Conservation (phyloP, 345 rosid species). For the Rhodomyrtus tomentosa region DNA sequence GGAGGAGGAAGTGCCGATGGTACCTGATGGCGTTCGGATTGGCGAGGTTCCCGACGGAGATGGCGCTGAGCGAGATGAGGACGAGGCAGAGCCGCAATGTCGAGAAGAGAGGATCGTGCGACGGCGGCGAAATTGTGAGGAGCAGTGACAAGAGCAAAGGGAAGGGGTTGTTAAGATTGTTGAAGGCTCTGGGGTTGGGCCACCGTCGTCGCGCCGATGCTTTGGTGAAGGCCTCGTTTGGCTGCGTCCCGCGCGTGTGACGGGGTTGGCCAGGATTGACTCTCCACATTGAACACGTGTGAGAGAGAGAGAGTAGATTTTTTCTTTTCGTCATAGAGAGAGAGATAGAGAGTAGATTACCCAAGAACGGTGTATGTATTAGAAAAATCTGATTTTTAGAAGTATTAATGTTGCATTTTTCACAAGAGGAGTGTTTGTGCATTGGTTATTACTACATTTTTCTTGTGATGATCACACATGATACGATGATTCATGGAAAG, state of each 20-base stretch:
- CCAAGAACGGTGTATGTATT: not conserved
- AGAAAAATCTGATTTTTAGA: not conserved
- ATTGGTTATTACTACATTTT: not conserved
- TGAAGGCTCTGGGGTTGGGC: constrained; percentile 9
- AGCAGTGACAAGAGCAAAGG: constrained; percentile 9
- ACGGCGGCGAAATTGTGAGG: constrained; percentile 1
- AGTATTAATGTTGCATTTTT: not conserved
- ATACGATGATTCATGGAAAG: not conserved
- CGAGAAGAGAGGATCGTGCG: not conserved
- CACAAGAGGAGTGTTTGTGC: not conserved
- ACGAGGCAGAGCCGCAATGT: constrained; percentile 23
- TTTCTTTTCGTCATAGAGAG: too few relatives aligned
- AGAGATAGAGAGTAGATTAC: not conserved
- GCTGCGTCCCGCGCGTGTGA: not conserved
- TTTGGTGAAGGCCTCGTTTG: not conserved
- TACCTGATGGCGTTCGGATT: constrained; percentile 32
- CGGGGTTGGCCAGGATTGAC: not conserved
- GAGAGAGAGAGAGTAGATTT: not conserved
- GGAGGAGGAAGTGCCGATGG: constrained; percentile 32
- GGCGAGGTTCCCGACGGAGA: constrained; percentile 30
- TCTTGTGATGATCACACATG: not conserved
- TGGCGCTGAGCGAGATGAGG: constrained; percentile 37
- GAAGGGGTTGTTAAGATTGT: not conserved
- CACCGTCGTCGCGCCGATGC: not conserved
- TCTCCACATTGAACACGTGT: not conserved